Evolutionary conservation across 2,329 filamentous ascomycete genomes (phyloP).

Genomic region (Pseudocercospora vitis): DNA sequence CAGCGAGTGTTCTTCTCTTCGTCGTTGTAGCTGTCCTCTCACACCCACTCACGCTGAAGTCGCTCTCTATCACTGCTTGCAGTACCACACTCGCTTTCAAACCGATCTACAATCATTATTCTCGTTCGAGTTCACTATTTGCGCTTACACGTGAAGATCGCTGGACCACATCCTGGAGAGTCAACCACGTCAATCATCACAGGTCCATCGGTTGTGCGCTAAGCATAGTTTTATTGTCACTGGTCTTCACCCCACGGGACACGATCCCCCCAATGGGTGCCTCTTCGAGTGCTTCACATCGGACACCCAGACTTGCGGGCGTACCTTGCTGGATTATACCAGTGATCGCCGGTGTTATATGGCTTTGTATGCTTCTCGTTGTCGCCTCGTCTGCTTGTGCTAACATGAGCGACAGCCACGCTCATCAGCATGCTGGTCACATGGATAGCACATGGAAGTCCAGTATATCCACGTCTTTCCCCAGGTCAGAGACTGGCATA

Average conservation of each 20-base stretch:
- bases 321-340: slow-evolving; percentile 7
- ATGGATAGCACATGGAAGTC: slow-evolving; percentile 2
- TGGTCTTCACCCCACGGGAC: background rate
- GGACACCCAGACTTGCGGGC: background rate
- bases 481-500: background rate
- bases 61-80: background rate
- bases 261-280: background rate
- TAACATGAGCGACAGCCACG: background rate
- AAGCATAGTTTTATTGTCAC: background rate
- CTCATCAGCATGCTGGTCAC: background rate
- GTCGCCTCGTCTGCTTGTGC: background rate
- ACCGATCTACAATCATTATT: background rate
- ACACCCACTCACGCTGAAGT: background rate
- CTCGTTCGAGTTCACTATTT: too few relatives aligned
- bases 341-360: background rate
- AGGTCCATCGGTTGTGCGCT: background rate
- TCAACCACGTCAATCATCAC: too few relatives aligned
- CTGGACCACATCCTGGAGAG: background rate
- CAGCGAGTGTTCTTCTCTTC: background rate
- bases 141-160: too few relatives aligned
- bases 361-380: background rate
- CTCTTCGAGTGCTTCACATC: background rate
- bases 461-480: background rate
- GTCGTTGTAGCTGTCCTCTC: background rate
- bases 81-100: background rate